Conservation (phyloP, 2,329 filamentous ascomycete genomes). For the Endocalyx cinctus region DNA sequence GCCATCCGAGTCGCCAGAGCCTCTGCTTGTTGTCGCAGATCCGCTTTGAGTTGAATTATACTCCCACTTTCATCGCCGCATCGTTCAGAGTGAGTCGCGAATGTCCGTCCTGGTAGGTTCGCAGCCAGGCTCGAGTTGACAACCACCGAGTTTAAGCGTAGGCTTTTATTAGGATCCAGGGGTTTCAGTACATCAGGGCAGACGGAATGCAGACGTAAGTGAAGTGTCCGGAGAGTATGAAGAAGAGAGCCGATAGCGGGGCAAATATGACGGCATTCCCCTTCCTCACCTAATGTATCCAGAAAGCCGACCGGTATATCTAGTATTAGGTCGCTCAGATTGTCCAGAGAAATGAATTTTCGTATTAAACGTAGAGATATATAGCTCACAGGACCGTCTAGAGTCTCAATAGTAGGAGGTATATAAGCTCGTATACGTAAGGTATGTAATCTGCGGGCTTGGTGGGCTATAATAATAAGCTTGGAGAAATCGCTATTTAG, state of each 20-base stretch:
- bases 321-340: background rate
- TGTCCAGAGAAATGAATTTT: background rate
- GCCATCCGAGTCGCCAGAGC: slow-evolving; percentile 4
- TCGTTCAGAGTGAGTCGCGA: slow-evolving; percentile 3
- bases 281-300: background rate
- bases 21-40: slow-evolving; percentile 3
- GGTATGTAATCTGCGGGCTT: slow-evolving; percentile 5
- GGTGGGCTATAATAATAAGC: slow-evolving; percentile 4
- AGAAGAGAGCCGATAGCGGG: background rate
- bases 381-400: no score
- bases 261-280: background rate
- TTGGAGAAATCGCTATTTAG: slow-evolving; percentile 4
- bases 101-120: slow-evolving; percentile 1
- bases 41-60: slow-evolving; percentile 3
- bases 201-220: slow-evolving; percentile 7
- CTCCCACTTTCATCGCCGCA: slow-evolving; percentile 1
- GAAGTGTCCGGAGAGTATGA: slow-evolving; percentile 5
- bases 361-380: background rate
- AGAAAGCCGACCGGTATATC: background rate
- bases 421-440: slow-evolving; percentile 1
- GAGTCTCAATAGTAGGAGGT: background rate
- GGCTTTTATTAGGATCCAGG: background rate
- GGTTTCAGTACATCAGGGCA: slow-evolving; percentile 2
- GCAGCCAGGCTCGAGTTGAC: slow-evolving; percentile 4
- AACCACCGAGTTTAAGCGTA: slow-evolving; percentile 1